phyloP scores from a whole-genome alignment of 345 rosid species.

The Aquilaria yunnanensis region DNA sequence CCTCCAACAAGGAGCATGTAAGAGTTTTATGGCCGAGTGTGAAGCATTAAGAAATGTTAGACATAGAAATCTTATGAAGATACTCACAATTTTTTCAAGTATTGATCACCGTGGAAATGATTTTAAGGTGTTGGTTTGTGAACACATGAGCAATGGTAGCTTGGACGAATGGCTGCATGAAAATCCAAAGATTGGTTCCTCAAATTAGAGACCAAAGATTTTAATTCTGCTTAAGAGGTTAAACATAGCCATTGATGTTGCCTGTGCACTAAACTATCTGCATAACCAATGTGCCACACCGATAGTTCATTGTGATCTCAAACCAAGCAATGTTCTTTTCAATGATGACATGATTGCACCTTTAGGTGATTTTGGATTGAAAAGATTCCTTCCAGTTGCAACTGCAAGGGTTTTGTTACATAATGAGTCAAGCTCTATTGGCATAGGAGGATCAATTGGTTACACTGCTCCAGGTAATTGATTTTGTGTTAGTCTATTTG shows the following conservation, averaged over 20 bases:
- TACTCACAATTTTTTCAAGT: constrained; percentile 28
- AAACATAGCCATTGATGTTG: constrained; percentile 14
- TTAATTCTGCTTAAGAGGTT: constrained; percentile 11
- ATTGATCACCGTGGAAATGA: background rate
- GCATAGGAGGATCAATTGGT: constrained; percentile 1
- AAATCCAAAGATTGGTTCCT: background rate
- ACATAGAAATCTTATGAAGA: constrained; percentile 33
- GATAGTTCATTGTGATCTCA: constrained; percentile 19
- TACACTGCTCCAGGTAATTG: constrained; percentile 1
- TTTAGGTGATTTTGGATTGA: constrained; percentile 17
- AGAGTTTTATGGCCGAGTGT: constrained; percentile 40
- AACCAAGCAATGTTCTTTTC: constrained; percentile 22
- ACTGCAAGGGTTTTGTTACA: background rate
- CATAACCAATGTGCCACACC: constrained; percentile 7
- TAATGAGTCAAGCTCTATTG: background rate
- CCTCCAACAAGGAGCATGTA: constrained; percentile 21
- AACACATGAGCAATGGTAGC: background rate
- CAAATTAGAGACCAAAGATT: constrained; percentile 8
- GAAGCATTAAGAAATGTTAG: constrained; percentile 22
- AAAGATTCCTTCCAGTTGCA: background rate
- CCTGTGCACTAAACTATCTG: constrained; percentile 16
- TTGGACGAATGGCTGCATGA: background rate
- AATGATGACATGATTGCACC: constrained; percentile 17
- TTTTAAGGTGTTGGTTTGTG: background rate
- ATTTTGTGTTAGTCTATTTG: background rate